Base-by-base conservation (phyloP, 371 early-diverging fungal species). In the Circinella minor region DNA sequence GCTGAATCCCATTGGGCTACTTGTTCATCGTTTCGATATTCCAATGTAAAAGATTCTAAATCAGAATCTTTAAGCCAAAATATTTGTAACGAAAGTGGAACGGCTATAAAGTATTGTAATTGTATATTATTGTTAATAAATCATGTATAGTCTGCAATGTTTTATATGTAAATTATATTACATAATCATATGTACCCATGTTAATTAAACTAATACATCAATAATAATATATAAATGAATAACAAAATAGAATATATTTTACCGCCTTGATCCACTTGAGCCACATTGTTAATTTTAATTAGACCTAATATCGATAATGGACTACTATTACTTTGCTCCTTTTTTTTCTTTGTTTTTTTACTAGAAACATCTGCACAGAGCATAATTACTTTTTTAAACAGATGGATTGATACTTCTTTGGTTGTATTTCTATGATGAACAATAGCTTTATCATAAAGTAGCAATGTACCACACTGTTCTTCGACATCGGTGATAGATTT, bases 21-120 rank as follows among this genome's bases (percentile, higher is more conserved):
- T 71, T 95, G 96, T 71, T 98, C 99, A 55, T 91, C 92, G 68
- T 94, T 93, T 20, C 93, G 83, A 77, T 95, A 95, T 69, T 90
- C 92, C 27, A 98, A 78, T 48, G 91, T 89, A 76, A 98, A 95
- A 47, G 92, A 89, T 67, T 97, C 95, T 74, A 89, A 85, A 17
- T 90, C 91, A 36, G 20, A 64, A 36, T 69, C 70, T 61, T 74
- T 74, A 27, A 55, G 49, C 71, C 74, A 81, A 62, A 79, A 74
- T 13, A 81, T 70, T 27, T 74, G 74, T 36, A 81, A 49, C n/a
- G 51, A 61, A 1, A 61, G 5, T 11, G 34, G 18, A 36, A 34
- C 18, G 37, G 49, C 51, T 48, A 47, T 13, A 47, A 59, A 11
- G 27, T 2, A 55, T 27, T 27, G 2, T 27, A 27, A 27, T 27